Evolutionary conservation across 2,329 filamentous ascomycete species (phyloP).

Genomic region (Chaetomium sp.): DNA sequence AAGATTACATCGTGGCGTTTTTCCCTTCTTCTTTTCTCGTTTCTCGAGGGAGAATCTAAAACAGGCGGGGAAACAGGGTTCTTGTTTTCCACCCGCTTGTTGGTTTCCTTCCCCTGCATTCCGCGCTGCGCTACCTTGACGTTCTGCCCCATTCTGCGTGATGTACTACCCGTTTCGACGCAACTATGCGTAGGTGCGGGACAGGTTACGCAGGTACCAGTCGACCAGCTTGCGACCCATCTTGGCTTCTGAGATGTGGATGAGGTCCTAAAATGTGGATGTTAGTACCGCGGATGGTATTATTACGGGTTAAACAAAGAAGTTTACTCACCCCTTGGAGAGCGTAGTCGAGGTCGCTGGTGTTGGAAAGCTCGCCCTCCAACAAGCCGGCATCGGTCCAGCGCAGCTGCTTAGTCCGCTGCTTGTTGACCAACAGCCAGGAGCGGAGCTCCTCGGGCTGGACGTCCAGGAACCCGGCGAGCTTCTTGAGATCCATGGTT

Average conservation of each 20-base stretch:
- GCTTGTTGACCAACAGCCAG: conserved; percentile 96
- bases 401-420: conserved; percentile 91
- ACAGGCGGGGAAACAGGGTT: no score
- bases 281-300: conserved; percentile 5
- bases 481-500: conserved; percentile 98
- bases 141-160: no score
- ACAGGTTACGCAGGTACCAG: conserved; percentile 97
- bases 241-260: conserved; percentile 98
- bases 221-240: conserved; percentile 94
- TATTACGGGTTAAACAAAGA: conserved; percentile 13
- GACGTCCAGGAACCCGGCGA: conserved; percentile 93
- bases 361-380: conserved; percentile 87
- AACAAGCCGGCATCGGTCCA: conserved; percentile 87
- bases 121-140: no score
- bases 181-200: conserved; percentile 74
- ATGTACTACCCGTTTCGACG: no score
- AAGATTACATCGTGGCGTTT: no score
- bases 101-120: no score
- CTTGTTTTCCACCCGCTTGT: no score
- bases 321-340: conserved; percentile 72
- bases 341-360: conserved; percentile 94
- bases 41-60: no score
- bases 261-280: conserved; percentile 63
- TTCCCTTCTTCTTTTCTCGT: no score
- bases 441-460: conserved; percentile 92